These are phyloP conservation scores for Apophysomyces elegans DNA, from an alignment of 371 early-diverging fungal genomes.

Conservation along the genomic window DNA sequence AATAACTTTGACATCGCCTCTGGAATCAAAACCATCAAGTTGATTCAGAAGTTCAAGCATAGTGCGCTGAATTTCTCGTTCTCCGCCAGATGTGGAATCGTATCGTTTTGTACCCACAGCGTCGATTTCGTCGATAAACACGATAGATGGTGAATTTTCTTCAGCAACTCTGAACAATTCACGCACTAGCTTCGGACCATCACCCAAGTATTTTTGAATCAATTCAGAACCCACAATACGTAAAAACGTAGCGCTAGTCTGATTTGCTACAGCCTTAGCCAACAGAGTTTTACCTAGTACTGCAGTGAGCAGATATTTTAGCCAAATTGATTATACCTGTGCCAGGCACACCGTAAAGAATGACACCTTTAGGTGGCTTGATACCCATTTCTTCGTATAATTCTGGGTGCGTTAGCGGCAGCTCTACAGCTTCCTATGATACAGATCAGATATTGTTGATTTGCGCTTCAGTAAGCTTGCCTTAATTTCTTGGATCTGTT, in stretches of 20 bases:
- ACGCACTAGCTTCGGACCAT: conserved; percentile 99
- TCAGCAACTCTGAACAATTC: conserved; percentile 99
- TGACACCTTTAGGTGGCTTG: conserved; percentile 99
- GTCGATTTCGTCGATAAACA: conserved; percentile 99
- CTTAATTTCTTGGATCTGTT: conserved; percentile 99
- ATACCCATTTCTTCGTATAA: conserved; percentile 99
- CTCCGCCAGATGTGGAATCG: conserved; percentile 97
- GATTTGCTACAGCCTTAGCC: conserved; percentile 99
- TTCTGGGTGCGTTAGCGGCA: conserved; percentile 99
- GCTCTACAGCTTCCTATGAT: conserved; percentile 93
- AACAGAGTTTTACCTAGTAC: conserved; percentile 91
- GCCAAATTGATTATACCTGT: conserved; percentile 66
- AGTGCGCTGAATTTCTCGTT: conserved; percentile 99
- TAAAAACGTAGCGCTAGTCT: conserved; percentile 99
- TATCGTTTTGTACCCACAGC: conserved; percentile 99
- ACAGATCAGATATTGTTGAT: neutral
- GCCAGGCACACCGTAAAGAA: conserved; percentile 99
- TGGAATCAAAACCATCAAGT: conserved; percentile 99
- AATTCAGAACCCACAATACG: conserved; percentile 99
- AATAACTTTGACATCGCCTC: conserved; percentile 99
- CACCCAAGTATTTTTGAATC: conserved; percentile 99
- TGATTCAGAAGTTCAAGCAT: conserved; percentile 99
- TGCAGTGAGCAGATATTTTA: neutral
- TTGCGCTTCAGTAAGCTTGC: conserved; percentile 18
- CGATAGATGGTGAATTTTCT: conserved; percentile 99